Base-by-base conservation (phyloP, 2,329 filamentous ascomycete species). In the Pseudogymnoascus sp. region DNA sequence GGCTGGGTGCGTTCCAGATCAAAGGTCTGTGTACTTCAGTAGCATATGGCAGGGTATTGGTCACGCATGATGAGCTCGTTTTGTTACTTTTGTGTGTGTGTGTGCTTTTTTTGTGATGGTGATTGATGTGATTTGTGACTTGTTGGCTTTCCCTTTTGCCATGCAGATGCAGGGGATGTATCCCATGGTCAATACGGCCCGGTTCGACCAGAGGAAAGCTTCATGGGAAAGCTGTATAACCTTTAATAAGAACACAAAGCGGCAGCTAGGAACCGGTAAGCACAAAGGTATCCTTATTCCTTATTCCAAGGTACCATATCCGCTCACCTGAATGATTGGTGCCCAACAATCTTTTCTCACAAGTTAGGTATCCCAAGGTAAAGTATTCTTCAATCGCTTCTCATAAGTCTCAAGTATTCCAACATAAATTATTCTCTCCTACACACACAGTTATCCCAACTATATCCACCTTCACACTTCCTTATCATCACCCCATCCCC, bases 1-100 rank as follows among this genome's bases (percentile, higher is more conserved):
- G 25, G 37, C 39, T 51, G 61, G 36, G 62, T 54, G 31, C 34
- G 31, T 63, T 37, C 62, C 45, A 34, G 19, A 61, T 61, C 39
- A n/a, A 13, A 11, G 68, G 66, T 66, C 69, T 73, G 51, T 57
- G 68, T 73, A 73, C 70, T 71, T 70, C 68, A 67, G 65, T 73
- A 71, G 69, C 66, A 69, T 67, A 66, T 69, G 68, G 68, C 68
- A 70, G 69, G 67, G 69, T 67, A 70, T 65, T 51, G 28, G 39
- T 36, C 54, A 39, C 51, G 51, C 51, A 57, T 57, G 51, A 57
- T 57, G 51, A 57, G 51, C 28, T 34, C 51, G 51, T 57, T 57
- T 34, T 57, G 51, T 57, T 57, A 34, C 34, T 4, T 34, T n/a
- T 13, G 7, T 4, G n/a, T 10, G 39, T 19, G 13, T 16, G 14